Percentiles rank a stretch among this genome's conserved stretches.
Conservation (phyloP, 306 rosid species). For the Fragaria iinumae region DNA sequence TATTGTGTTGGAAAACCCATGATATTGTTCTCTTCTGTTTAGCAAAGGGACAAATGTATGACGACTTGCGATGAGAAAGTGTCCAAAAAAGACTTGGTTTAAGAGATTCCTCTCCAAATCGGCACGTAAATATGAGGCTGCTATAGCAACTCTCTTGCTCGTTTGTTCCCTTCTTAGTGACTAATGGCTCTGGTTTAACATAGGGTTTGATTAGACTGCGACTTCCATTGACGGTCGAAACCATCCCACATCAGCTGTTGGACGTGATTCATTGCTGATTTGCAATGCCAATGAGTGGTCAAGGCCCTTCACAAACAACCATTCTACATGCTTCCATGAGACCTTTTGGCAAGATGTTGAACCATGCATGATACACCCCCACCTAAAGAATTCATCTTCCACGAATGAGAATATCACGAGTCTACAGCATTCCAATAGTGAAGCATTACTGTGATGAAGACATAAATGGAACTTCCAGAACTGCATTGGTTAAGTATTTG, state of each 20-base stretch:
- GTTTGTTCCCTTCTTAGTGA: slow-evolving; percentile 27
- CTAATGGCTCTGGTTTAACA: slow-evolving; percentile 53
- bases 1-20: background rate
- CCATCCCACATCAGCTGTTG: slow-evolving; percentile 28
- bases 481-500: too few species aligned
- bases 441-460: background rate
- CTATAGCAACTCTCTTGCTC: slow-evolving; percentile 22
- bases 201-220: slow-evolving; percentile 36
- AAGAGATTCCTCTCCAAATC: slow-evolving; percentile 20
- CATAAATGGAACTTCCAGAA: background rate
- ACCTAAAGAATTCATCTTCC: background rate
- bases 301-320: background rate
- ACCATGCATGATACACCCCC: background rate
- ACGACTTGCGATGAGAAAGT: slow-evolving; percentile 22
- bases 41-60: slow-evolving; percentile 38
- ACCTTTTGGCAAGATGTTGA: slow-evolving; percentile 7
- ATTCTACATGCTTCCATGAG: background rate
- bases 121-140: slow-evolving; percentile 51
- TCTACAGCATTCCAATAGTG: background rate
- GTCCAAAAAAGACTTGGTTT: slow-evolving; percentile 25
- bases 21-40: slow-evolving; percentile 19
- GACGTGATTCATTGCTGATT: background rate
- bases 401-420: background rate
- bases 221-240: slow-evolving; percentile 31
- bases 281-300: slow-evolving; percentile 16